Percentiles rank a stretch among this genome's conserved stretches.
Evolutionary conservation across 2,329 filamentous ascomycete species (phyloP).

Genomic region (Keithomyces neogunnii): DNA sequence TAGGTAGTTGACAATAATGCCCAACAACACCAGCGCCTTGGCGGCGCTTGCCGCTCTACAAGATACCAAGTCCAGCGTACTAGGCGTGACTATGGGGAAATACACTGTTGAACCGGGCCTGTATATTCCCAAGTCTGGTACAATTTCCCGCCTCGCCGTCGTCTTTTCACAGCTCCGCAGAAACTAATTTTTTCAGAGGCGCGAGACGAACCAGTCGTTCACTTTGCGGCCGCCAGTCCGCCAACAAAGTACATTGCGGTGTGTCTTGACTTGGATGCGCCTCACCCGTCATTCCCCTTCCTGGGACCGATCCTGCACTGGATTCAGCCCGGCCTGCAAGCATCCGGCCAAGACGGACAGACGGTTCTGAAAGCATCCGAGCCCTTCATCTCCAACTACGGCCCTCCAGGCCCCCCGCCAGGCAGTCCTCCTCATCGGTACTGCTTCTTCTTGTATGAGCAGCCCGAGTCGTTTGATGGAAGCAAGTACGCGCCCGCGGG

Average conservation of each 20-base stretch:
- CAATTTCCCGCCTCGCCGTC: not conserved
- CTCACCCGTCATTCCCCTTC: constrained; percentile 29
- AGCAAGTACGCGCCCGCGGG: constrained; percentile 22
- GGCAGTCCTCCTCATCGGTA: constrained; percentile 39
- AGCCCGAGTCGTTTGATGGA: constrained; percentile 22
- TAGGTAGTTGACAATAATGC: constrained; percentile 1
- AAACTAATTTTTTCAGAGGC: not conserved
- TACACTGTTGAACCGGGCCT: constrained; percentile 8
- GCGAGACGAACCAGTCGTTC: constrained; percentile 5
- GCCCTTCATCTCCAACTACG: constrained; percentile 28
- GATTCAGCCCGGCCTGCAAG: constrained; percentile 30
- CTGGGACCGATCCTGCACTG: constrained; percentile 40
- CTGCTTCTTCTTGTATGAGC: constrained; percentile 38
- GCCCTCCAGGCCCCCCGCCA: constrained; percentile 36
- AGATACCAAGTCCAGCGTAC: constrained; percentile 9
- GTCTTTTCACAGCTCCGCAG: too few relatives aligned
- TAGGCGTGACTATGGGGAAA: constrained; percentile 8
- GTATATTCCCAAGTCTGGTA: constrained; percentile 11
- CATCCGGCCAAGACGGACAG: not conserved
- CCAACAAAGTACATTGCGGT: constrained; percentile 27
- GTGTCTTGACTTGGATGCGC: constrained; percentile 38
- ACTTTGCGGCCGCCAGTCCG: constrained; percentile 2
- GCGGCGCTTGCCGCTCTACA: constrained; percentile 7
- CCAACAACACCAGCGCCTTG: constrained; percentile 2
- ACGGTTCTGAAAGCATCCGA: constrained; percentile 5